Base-by-base conservation (phyloP, 257 asterid genomes). In the Solanum chiquidenum region DNA sequence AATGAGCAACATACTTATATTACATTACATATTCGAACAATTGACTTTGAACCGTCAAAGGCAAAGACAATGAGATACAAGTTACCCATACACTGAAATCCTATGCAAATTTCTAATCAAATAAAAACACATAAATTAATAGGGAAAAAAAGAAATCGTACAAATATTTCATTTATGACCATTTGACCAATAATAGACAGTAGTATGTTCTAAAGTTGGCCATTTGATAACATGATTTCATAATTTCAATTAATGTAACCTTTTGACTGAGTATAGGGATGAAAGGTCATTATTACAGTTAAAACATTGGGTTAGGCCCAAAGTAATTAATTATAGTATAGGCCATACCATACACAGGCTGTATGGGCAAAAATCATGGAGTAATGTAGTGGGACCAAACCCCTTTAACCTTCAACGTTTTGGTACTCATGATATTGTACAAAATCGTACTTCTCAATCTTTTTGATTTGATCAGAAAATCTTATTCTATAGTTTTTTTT, bases 341-440 rank as follows among this genome's bases (percentile, higher is more conserved):
- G 29, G 69, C 68, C 69, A 46, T 80, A 49, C 69, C 42, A 46
- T 80, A 29, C 69, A 46, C 85, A 80, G 69, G 6, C 69, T 80
- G 68, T 80, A 80, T 80, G 85, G 85, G 85, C 85, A 80, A 80
- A 46, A 29, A 46, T 42, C 25, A 6, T 79, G 84, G 84, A 37
- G 29, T 46, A 46, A 79, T 79, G 27, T 9, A 80, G 68, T 80
- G 69, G 85, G 42, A 23, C 85, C 85, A 29, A 79, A 29, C 7
- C 29, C 85, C 85, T 49, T 80, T 5, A 80, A 80, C 27, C 42
- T 80, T 80, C 69, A 80, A 80, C 69, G 12, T 46, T 29, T 88
- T 93, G 93, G 95, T 94, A 89, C 88, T 90, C 94, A 86, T 90
- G 96, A 95, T 93, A 93, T 93, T 93, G 95, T 94, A 94, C 96